Base-by-base conservation (phyloP, 2,329 filamentous ascomycete species). In the Teratosphaeria pseudoeucalypti region DNA sequence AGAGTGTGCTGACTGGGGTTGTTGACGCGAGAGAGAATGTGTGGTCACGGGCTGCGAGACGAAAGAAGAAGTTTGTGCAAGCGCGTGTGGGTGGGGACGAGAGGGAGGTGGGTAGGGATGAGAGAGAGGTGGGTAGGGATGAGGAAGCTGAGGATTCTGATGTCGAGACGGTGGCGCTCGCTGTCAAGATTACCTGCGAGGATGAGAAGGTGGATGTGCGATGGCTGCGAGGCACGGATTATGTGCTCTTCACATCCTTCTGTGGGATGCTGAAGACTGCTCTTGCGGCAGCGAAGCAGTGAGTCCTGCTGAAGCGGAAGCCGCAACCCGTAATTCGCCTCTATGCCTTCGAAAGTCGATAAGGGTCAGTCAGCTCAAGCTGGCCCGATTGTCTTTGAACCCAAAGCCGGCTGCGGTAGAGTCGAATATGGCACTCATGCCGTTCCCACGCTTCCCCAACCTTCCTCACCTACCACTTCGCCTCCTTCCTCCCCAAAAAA, bases 161-260 rank as follows among this genome's bases (percentile, higher is more conserved):
- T 14, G 70, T 72, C 16, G 65, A 71, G n/a, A 61, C 65, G 16
- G 65, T 73, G 2, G 72, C 70, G 5, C 60, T 81, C 23, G 76
- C 71, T 0, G 76, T 80, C 54, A 72, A 73, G 57, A 71, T 80
- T 49, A 64, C 56, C 1, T 72, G 72, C 49, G 64, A 68, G 29
- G 68, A 74, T 52, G 69, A 72, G 43, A 69, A 73, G 16, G 71
- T 77, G 2, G 72, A 76, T 19, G 76, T 85, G 0, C 79, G 88
- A 34, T 95, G 90, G 92, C 69, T 90, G 0, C 85, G 89, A 66
- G 92, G 94, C 0, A 78, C 79, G 6, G 88, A 95, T 64, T 77
- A 82, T 19, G 79, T 85, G 0, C 70, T 94, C 0, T 96, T 92
- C 73, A 89, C 95, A 74, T 96, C 92, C 70, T 90, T 99, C 63